Evolutionary conservation across 1,284 basidiomycete genomes (phyloP), one percentile per base, ranked within the genome.

Genomic region (Ustilago bromivora): DNA sequence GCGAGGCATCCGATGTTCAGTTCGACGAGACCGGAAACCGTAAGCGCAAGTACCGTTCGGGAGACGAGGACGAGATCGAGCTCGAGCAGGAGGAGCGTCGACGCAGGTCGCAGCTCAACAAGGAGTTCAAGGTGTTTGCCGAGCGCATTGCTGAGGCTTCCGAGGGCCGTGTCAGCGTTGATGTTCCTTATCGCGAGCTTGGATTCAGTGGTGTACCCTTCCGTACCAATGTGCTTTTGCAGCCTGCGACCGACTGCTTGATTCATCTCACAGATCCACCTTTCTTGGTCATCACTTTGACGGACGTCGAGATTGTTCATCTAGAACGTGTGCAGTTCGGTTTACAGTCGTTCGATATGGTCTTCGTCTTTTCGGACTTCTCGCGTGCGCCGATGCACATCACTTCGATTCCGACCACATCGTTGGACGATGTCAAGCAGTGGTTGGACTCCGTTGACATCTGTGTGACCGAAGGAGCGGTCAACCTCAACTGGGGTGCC

Each of bases 21-120:
- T 99, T 98, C 84, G 97, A 99, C 84, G 97, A 99, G 88, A 98
- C 96, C 0, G 96, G 96, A n/a, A 98, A 98, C 85, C 91, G 95
- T 79, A 99, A 98, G 87, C 91, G 97, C 71, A 96, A 97, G 88
- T 94, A 96, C 78, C 91, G 96, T 63, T 98, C 97, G 84, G 96
- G 96, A 47, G 97, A 99, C 85, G 97, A 99, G 87, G 97, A 99
- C 86, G 97, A 99, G 88, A 96, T 99, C 76, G 96, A 99, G 88
- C 92, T 97, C 87, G 97, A 99, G 86, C 96, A 98, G 86, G 95
- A 96, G 86, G 97, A 99, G 87, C 90, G 96, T 66, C 93, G 93
- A 86, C 91, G 94, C 32, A 89, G 96, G 60, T 92, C 93, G 63
- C 90, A 93, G 87, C 89, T 98, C 46, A 99, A 99, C 89, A 95